phyloP scores from a whole-genome alignment of 2,329 filamentous ascomycete genomes.

The Lojkania enalia region DNA sequence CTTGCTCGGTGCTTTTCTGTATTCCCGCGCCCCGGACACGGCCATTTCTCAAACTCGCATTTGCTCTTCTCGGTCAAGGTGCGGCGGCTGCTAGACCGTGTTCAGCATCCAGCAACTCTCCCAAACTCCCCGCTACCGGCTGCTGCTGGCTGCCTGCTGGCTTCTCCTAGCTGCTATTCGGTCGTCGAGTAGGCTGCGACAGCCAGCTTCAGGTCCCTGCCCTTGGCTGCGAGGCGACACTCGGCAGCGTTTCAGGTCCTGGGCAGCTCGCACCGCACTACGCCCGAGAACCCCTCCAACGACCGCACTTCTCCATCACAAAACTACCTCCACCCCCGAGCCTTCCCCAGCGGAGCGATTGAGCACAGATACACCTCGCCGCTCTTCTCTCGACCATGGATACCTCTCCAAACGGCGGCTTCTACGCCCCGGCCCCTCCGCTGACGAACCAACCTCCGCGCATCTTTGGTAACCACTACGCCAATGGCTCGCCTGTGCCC shows the following conservation, averaged over 20 bases:
- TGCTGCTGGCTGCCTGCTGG: slow-evolving; percentile 8
- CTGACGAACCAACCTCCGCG: slow-evolving; percentile 46
- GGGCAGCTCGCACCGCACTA: slow-evolving; percentile 21
- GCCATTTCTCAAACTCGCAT: neutral
- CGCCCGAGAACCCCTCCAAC: slow-evolving; percentile 22
- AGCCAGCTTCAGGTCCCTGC: slow-evolving; percentile 23
- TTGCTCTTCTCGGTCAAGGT: neutral
- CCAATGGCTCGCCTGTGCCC: slow-evolving; percentile 44
- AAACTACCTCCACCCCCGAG: slow-evolving; percentile 26
- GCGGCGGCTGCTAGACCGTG: neutral
- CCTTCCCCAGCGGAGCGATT: slow-evolving; percentile 13
- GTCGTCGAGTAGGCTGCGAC: slow-evolving; percentile 34
- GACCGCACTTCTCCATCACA: slow-evolving; percentile 20
- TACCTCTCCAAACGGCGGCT: slow-evolving; percentile 32
- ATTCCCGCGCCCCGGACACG: too few relatives aligned
- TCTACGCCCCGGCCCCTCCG: slow-evolving; percentile 37
- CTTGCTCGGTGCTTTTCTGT: too few relatives aligned
- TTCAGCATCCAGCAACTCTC: slow-evolving; percentile 9
- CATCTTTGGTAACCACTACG: slow-evolving; percentile 44
- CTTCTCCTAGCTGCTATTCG: slow-evolving; percentile 19
- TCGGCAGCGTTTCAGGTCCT: slow-evolving; percentile 37
- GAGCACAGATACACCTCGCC: slow-evolving; percentile 7
- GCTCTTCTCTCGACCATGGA: slow-evolving; percentile 32
- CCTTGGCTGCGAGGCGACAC: slow-evolving; percentile 6
- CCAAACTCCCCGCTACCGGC: slow-evolving; percentile 29